Percentiles rank a stretch among this genome's conserved stretches.
Evolutionary conservation across 192 early-diverging fungal species (phyloP).

Genomic region (Podila clonocystis): DNA sequence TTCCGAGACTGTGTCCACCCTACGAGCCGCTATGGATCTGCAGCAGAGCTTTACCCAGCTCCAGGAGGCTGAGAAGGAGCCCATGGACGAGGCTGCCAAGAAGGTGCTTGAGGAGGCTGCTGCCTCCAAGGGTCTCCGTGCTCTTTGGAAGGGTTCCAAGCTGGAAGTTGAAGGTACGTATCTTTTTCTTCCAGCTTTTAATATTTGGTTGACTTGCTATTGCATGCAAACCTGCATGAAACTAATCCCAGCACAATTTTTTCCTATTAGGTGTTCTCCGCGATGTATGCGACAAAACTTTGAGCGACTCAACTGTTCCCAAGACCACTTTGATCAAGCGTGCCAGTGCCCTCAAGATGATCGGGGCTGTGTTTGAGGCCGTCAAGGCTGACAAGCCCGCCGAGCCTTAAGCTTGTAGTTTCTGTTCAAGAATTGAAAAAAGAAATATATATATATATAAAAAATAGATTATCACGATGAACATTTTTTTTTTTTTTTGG

Average conservation of each 20-base stretch:
- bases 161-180: slow-evolving; percentile 86
- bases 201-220: background rate
- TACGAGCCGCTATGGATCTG: slow-evolving; percentile 92
- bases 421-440: background rate
- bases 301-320: slow-evolving; percentile 71
- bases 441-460: background rate
- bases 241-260: background rate
- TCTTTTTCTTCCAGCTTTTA: background rate
- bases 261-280: slow-evolving; percentile 70
- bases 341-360: slow-evolving; percentile 81
- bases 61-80: slow-evolving; percentile 89
- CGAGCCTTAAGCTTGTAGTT: background rate
- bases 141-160: slow-evolving; percentile 93
- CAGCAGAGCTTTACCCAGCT: slow-evolving; percentile 92
- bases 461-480: background rate
- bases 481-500: background rate
- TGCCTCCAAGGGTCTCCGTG: slow-evolving; percentile 83
- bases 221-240: no score
- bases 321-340: slow-evolving; percentile 71
- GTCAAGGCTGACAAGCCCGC: slow-evolving; percentile 68
- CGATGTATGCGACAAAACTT: slow-evolving; percentile 89
- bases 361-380: slow-evolving; percentile 87
- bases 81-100: slow-evolving; percentile 72
- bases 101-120: slow-evolving; percentile 74
- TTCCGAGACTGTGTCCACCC: slow-evolving; percentile 88